These are phyloP conservation scores for Suillus americanus DNA, from an alignment of 768 basidiomycete genomes.

Conservation along the genomic window DNA sequence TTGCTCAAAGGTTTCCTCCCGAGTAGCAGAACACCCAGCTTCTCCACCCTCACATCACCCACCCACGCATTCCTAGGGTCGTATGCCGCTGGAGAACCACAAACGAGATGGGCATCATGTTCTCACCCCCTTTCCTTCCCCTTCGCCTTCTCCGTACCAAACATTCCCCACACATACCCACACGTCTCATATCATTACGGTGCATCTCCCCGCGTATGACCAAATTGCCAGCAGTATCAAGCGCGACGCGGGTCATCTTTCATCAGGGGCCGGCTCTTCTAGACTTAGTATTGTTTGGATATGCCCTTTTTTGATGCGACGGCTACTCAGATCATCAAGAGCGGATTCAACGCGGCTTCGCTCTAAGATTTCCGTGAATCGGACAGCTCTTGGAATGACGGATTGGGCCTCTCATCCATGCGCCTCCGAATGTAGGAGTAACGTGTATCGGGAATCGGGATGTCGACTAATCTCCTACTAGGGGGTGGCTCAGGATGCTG, in stretches of 20 bases:
- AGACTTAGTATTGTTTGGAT: conserved; percentile 21
- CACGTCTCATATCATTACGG: conserved; percentile 88
- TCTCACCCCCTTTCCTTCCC: conserved; percentile 24
- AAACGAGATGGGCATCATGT: conserved; percentile 42
- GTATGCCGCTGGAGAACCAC: conserved; percentile 54
- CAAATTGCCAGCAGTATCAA: conserved; percentile 47
- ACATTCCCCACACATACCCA: conserved; percentile 73
- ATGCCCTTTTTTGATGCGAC: conserved; percentile 10
- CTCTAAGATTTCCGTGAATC: conserved; percentile 29
- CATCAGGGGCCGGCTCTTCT: conserved; percentile 71
- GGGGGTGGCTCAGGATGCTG: not conserved
- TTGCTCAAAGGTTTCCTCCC: conserved; percentile 55
- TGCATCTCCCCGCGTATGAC: conserved; percentile 82
- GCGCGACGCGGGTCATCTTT: conserved; percentile 86
- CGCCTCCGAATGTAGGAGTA: too few species aligned
- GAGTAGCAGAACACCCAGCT: conserved; percentile 77
- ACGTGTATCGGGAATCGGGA: conserved; percentile 13
- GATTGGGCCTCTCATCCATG: conserved; percentile 31
- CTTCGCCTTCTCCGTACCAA: conserved; percentile 22
- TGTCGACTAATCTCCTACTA: conserved; percentile 6
- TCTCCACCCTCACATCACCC: conserved; percentile 73
- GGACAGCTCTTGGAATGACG: conserved; percentile 28
- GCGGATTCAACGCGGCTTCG: conserved; percentile 37
- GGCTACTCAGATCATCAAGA: conserved; percentile 11
- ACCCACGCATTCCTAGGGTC: conserved; percentile 64